Conservation (phyloP, 768 basidiomycete genomes). For the Cantharellus anzutake region DNA sequence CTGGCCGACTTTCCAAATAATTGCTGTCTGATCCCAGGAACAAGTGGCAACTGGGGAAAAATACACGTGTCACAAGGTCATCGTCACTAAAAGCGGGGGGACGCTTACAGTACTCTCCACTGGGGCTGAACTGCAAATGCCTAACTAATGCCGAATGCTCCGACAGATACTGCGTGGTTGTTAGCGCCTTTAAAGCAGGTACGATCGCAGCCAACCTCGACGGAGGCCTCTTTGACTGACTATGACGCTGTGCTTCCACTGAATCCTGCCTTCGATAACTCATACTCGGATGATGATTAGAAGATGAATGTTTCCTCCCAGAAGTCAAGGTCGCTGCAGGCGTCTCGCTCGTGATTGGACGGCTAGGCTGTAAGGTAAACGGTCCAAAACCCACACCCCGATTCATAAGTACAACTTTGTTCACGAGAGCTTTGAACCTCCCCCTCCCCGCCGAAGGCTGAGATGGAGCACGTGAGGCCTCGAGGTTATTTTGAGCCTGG, state of each 20-base stretch:
- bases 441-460: too few species aligned
- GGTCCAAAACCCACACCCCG: neutral
- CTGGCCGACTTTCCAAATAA: slow-evolving; percentile 14
- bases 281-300: neutral
- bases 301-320: neutral
- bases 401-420: neutral
- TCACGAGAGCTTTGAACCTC: too few species aligned
- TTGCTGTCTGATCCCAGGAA: slow-evolving; percentile 23
- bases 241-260: too few species aligned
- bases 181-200: slow-evolving; percentile 36
- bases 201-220: slow-evolving; percentile 37
- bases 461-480: too few species aligned
- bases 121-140: slow-evolving; percentile 58
- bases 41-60: slow-evolving; percentile 35
- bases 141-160: slow-evolving; percentile 44
- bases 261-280: too few species aligned
- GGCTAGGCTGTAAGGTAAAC: neutral
- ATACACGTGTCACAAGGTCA: neutral
- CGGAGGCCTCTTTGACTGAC: slow-evolving; percentile 15
- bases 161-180: slow-evolving; percentile 36
- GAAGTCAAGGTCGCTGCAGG: neutral
- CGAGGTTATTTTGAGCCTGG: too few species aligned
- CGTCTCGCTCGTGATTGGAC: neutral
- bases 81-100: neutral
- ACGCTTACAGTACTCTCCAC: slow-evolving; percentile 32